phyloP scores from a whole-genome alignment of 164 flowering plant species.

The Magnolia changhungtana region DNA sequence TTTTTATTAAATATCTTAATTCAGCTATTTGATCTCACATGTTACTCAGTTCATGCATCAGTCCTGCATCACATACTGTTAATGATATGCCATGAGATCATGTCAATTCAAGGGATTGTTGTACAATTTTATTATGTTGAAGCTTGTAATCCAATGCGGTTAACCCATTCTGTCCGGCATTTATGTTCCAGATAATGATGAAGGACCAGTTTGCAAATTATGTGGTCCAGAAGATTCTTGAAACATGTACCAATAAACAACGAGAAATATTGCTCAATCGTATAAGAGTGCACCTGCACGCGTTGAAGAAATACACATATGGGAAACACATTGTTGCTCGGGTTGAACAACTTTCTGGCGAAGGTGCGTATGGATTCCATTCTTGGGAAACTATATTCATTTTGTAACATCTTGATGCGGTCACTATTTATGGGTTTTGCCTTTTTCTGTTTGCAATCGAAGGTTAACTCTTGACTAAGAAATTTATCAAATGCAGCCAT shows the following conservation, averaged over 20 bases:
- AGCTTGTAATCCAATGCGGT: too few species aligned
- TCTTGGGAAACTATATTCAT: background rate
- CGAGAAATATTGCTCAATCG: slow-evolving; percentile 53
- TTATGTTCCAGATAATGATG: slow-evolving; percentile 59
- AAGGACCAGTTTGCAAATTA: slow-evolving; percentile 94
- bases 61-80: too few species aligned
- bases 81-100: too few species aligned
- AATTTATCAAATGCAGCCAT: too few species aligned
- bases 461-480: too few species aligned
- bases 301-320: slow-evolving; percentile 81
- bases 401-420: too few species aligned
- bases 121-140: too few species aligned
- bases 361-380: slow-evolving; percentile 36
- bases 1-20: too few species aligned
- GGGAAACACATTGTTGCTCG: slow-evolving; percentile 92
- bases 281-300: slow-evolving; percentile 52
- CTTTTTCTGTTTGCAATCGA: background rate
- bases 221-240: slow-evolving; percentile 84
- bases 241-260: slow-evolving; percentile 49
- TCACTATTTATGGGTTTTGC: background rate
- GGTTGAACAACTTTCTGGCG: slow-evolving; percentile 59
- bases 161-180: background rate
- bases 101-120: too few species aligned
- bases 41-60: too few species aligned
- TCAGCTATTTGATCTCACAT: too few species aligned